These are phyloP conservation scores for Xylariaceae sp. DNA, from an alignment of 2,329 filamentous ascomycete species.

Conservation along the genomic window DNA sequence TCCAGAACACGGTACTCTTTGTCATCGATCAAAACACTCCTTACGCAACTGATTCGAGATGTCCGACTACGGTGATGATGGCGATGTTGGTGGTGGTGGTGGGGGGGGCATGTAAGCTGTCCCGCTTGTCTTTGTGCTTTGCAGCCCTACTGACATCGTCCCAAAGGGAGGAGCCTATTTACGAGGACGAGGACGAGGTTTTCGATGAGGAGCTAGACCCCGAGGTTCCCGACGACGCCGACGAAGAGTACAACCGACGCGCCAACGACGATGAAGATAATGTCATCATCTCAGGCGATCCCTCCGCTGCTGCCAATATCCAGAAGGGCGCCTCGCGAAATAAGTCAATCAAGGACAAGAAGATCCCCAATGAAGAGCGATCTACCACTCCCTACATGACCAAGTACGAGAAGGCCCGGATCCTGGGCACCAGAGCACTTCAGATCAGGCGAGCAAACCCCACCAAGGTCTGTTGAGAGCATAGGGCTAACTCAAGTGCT, in stretches of 20 bases:
- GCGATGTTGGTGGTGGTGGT: conserved; percentile 25
- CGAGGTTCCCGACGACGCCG: conserved; percentile 50
- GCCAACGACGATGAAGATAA: conserved; percentile 56
- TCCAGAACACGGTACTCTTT: neutral
- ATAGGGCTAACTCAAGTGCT: neutral
- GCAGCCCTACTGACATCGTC: conserved; percentile 32
- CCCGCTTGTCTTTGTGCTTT: conserved; percentile 15
- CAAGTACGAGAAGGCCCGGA: conserved; percentile 94
- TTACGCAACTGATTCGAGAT: conserved; percentile 23
- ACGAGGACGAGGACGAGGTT: conserved; percentile 61
- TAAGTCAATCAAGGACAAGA: conserved; percentile 70
- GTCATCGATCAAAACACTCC: neutral
- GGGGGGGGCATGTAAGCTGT: conserved; percentile 13
- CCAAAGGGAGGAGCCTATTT: conserved; percentile 63
- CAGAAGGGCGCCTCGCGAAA: conserved; percentile 44
- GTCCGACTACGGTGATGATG: conserved; percentile 32
- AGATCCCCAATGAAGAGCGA: conserved; percentile 82
- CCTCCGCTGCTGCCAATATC: conserved; percentile 54
- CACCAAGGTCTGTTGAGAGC: neutral
- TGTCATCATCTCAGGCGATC: conserved; percentile 58
- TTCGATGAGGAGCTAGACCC: conserved; percentile 55
- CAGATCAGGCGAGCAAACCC: conserved; percentile 63
- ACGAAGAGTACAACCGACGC: conserved; percentile 48
- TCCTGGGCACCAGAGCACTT: conserved; percentile 85
- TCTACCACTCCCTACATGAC: conserved; percentile 96